Conservation (phyloP, 2,329 filamentous ascomycete genomes). For the Venturiaceae sp. region DNA sequence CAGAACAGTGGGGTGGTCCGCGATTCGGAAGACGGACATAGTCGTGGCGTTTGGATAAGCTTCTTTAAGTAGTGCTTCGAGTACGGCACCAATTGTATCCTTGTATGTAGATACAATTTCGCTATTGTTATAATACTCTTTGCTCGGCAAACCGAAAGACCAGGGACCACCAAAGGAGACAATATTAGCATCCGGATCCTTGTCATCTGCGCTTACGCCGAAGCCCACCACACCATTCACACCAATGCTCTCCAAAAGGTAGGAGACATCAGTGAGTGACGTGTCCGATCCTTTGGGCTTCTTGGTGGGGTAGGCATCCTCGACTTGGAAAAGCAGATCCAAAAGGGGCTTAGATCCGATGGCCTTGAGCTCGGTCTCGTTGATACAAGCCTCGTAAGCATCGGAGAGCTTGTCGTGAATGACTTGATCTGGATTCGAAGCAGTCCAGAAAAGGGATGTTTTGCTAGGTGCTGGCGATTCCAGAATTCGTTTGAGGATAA, state of each 20-base stretch:
- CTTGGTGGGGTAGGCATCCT: slow-evolving; percentile 32
- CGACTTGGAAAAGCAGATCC: slow-evolving; percentile 44
- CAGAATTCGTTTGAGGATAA: slow-evolving; percentile 51
- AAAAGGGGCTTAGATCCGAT: slow-evolving; percentile 47
- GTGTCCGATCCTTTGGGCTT: slow-evolving; percentile 2
- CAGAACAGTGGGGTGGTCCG: not conserved
- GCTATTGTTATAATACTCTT: slow-evolving; percentile 25
- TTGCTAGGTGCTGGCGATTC: slow-evolving; percentile 43
- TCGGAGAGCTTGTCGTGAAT: slow-evolving; percentile 46
- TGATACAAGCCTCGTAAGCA: slow-evolving; percentile 56
- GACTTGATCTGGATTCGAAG: slow-evolving; percentile 9
- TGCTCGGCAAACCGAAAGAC: slow-evolving; percentile 30
- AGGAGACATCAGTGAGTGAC: slow-evolving; percentile 33
- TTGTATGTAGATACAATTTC: slow-evolving; percentile 24
- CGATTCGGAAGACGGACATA: slow-evolving; percentile 1
- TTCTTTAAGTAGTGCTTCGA: slow-evolving; percentile 23
- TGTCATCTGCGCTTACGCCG: slow-evolving; percentile 33
- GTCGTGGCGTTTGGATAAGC: slow-evolving; percentile 2
- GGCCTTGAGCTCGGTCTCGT: slow-evolving; percentile 47
- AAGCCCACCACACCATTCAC: slow-evolving; percentile 22
- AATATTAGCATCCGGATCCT: slow-evolving; percentile 44
- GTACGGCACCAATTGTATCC: slow-evolving; percentile 17
- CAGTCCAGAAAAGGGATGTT: slow-evolving; percentile 25
- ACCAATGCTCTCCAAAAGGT: slow-evolving; percentile 37
- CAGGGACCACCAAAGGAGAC: slow-evolving; percentile 39